phyloP scores from a whole-genome alignment of 768 basidiomycete species.

The Neoboletus magnificus region DNA sequence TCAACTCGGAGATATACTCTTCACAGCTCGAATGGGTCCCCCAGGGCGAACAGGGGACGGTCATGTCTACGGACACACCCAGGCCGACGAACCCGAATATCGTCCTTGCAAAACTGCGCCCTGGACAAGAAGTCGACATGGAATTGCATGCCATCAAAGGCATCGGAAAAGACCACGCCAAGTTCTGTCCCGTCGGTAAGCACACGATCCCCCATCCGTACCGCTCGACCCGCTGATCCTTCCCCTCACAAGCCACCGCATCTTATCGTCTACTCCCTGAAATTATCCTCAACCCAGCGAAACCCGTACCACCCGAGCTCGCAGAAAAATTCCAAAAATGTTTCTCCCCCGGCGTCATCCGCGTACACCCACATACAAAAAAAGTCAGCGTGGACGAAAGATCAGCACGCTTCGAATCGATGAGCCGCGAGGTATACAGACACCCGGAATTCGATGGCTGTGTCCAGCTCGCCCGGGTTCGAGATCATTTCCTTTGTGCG shows the following conservation, averaged over 20 bases:
- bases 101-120: slow-evolving; percentile 86
- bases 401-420: slow-evolving; percentile 77
- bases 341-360: slow-evolving; percentile 82
- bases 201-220: neutral
- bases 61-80: slow-evolving; percentile 54
- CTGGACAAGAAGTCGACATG: slow-evolving; percentile 83
- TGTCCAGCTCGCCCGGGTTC: slow-evolving; percentile 79
- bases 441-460: slow-evolving; percentile 86
- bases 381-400: slow-evolving; percentile 59
- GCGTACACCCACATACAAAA: slow-evolving; percentile 54
- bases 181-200: slow-evolving; percentile 92
- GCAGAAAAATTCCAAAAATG: slow-evolving; percentile 82
- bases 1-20: slow-evolving; percentile 66
- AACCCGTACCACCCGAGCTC: slow-evolving; percentile 73
- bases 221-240: neutral
- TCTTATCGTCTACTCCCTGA: slow-evolving; percentile 91
- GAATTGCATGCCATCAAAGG: slow-evolving; percentile 92
- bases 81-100: slow-evolving; percentile 76
- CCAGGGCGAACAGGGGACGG: slow-evolving; percentile 72
- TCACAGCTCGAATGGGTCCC: slow-evolving; percentile 72
- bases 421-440: slow-evolving; percentile 88
- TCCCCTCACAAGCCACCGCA: slow-evolving; percentile 69
- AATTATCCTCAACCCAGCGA: slow-evolving; percentile 63
- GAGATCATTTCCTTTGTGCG: slow-evolving; percentile 93
- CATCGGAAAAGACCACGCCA: slow-evolving; percentile 92